phyloP scores from a whole-genome alignment of 495 filamentous ascomycete genomes.

The Ramalina intermedia region DNA sequence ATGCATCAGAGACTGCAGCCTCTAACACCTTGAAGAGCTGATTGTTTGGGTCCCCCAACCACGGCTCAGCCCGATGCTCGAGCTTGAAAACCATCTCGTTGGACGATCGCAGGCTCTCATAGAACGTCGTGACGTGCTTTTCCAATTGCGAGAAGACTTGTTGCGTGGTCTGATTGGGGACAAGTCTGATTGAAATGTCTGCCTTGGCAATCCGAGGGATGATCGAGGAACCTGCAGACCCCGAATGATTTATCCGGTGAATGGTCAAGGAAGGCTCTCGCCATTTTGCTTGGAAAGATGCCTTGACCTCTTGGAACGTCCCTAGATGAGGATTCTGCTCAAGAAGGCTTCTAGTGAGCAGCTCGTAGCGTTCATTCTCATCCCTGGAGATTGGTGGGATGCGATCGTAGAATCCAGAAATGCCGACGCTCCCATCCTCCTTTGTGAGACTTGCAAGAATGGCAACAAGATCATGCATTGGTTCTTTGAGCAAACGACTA shows the following conservation, averaged over 20 bases:
- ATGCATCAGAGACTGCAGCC: slow-evolving; percentile 70
- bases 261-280: slow-evolving; percentile 90
- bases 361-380: slow-evolving; percentile 69
- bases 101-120: slow-evolving; percentile 53
- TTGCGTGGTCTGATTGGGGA: slow-evolving; percentile 77
- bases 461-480: slow-evolving; percentile 75
- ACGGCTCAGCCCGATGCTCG: slow-evolving; percentile 86
- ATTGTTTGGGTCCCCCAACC: slow-evolving; percentile 85
- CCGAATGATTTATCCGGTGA: slow-evolving; percentile 65
- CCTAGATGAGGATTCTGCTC: slow-evolving; percentile 53
- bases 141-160: slow-evolving; percentile 53
- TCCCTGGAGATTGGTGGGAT: slow-evolving; percentile 60
- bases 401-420: slow-evolving; percentile 73
- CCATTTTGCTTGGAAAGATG: slow-evolving; percentile 82
- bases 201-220: slow-evolving; percentile 79
- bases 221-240: slow-evolving; percentile 63
- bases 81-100: slow-evolving; percentile 74
- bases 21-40: slow-evolving; percentile 83
- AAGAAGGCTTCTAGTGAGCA: slow-evolving; percentile 64
- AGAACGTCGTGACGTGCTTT: slow-evolving; percentile 54
- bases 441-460: slow-evolving; percentile 67
- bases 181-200: slow-evolving; percentile 76
- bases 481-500: slow-evolving; percentile 73
- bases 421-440: slow-evolving; percentile 37
- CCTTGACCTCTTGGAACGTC: slow-evolving; percentile 51